phyloP scores from a whole-genome alignment of 75 land plant species.

The Ceratopteris richardii region DNA sequence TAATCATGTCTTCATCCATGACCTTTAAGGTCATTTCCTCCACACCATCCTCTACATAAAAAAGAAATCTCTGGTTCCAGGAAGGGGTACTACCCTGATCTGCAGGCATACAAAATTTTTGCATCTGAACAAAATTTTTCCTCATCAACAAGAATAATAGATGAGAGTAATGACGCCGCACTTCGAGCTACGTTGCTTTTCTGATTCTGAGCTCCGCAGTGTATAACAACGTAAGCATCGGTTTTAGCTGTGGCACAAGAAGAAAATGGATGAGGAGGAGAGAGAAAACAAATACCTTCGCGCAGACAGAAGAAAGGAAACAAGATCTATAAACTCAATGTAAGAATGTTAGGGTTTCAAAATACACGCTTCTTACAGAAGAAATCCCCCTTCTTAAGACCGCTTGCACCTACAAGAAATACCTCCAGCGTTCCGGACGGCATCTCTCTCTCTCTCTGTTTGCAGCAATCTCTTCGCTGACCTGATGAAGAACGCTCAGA shows the following conservation, averaged over 20 bases:
- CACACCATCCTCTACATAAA: constrained; percentile 34
- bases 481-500: too few species aligned
- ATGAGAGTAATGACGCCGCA: not conserved
- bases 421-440: constrained; percentile 44
- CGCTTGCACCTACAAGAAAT: constrained; percentile 41
- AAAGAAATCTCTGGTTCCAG: constrained; percentile 76
- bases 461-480: not conserved
- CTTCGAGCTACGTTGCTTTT: constrained; percentile 48
- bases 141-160: not conserved
- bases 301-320: not conserved
- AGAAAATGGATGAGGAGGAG: not conserved
- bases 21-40: constrained; percentile 44
- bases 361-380: constrained; percentile 43
- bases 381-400: constrained; percentile 44
- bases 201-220: constrained; percentile 49
- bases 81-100: constrained; percentile 54
- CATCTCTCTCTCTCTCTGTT: constrained; percentile 22
- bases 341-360: not conserved
- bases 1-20: constrained; percentile 44
- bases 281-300: not conserved
- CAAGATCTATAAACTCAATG: not conserved
- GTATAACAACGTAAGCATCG: constrained; percentile 59
- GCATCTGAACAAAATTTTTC: not conserved
- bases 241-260: constrained; percentile 33
- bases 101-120: constrained; percentile 14